Conservation (phyloP, 2,329 filamentous ascomycete species). For the Macroventuria anomochaeta region DNA sequence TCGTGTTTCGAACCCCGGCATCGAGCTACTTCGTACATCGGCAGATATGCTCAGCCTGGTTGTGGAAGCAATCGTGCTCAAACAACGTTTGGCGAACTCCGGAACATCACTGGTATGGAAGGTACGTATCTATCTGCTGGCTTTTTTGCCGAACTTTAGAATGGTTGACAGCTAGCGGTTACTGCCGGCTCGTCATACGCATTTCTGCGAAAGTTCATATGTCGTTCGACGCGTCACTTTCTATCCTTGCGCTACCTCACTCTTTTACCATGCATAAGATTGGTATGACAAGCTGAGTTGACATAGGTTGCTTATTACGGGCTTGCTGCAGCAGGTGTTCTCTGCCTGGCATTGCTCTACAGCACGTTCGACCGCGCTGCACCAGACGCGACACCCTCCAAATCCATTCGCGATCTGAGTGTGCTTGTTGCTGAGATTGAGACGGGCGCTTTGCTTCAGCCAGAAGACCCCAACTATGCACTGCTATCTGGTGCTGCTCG, state of each 20-base stretch:
- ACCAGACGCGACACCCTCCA: neutral
- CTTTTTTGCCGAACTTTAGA: no score
- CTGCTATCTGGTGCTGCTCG: neutral
- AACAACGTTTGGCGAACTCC: constrained; percentile 42
- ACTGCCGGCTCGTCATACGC: no score
- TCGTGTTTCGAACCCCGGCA: constrained; percentile 29
- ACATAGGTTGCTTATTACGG: neutral
- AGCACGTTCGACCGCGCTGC: neutral
- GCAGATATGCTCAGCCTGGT: constrained; percentile 39
- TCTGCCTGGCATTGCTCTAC: neutral
- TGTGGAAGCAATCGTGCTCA: constrained; percentile 38
- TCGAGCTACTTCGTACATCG: constrained; percentile 31
- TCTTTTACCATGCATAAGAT: no score
- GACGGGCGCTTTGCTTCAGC: neutral
- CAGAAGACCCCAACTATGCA: neutral
- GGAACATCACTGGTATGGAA: constrained; percentile 45
- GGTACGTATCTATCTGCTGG: no score
- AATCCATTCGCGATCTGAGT: neutral
- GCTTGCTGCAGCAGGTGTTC: neutral
- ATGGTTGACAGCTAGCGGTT: no score
- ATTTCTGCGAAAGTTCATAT: no score
- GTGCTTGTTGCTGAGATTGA: neutral
- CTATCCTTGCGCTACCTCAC: no score
- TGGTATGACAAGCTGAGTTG: neutral
- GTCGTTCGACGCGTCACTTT: no score